phyloP scores from a whole-genome alignment of 768 basidiomycete species.

The Xerocomus spinulosus region DNA sequence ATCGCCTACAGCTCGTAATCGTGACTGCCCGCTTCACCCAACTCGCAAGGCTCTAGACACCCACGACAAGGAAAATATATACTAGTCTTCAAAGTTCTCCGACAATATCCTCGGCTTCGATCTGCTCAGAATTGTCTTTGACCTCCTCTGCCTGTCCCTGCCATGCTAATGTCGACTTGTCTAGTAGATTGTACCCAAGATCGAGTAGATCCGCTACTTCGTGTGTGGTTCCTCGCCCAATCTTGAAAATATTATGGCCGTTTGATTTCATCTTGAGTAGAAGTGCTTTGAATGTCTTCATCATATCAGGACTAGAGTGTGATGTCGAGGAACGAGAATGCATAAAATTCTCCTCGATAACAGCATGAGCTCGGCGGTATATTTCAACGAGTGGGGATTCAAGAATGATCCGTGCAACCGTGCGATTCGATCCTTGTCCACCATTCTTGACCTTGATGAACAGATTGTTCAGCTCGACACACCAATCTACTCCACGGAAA shows the following conservation, averaged over 20 bases:
- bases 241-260: neutral
- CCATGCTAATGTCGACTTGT: neutral
- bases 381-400: constrained; percentile 3
- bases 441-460: constrained; percentile 30
- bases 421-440: neutral
- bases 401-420: neutral
- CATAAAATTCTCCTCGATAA: neutral
- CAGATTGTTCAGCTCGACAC: constrained; percentile 39
- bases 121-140: neutral
- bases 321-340: neutral
- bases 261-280: neutral
- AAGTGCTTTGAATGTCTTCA: neutral
- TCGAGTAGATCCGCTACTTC: neutral
- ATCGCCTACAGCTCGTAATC: neutral
- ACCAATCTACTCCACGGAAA: constrained; percentile 38
- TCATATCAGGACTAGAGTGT: neutral
- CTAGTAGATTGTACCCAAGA: neutral
- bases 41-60: neutral
- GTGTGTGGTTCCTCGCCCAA: neutral
- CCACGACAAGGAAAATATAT: neutral
- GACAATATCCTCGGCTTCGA: neutral
- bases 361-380: neutral
- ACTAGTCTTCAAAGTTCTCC: neutral
- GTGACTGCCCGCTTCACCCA: neutral
- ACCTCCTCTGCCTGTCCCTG: neutral